Base-by-base conservation (phyloP, 73 alveolate genomes). In the Paramecium octaurelia region DNA sequence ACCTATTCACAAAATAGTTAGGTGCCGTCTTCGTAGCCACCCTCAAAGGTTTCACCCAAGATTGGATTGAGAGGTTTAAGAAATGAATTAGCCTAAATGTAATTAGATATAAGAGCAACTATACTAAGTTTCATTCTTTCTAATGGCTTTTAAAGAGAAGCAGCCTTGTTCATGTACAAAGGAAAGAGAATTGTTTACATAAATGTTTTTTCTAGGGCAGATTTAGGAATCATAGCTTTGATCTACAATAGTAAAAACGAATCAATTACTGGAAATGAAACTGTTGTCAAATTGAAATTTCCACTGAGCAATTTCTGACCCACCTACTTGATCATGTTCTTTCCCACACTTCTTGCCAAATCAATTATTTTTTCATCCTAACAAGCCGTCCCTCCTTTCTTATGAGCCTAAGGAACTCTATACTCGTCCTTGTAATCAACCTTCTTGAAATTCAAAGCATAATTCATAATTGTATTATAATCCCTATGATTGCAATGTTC, bases 1-100 rank as follows among this genome's bases (percentile, higher is more conserved):
- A 64, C 84, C 83, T 98, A 99, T 95, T 98, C 99, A 14, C 98
- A 97, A 93, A 97, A 98, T 1, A 98, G 69, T 96, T 93, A 89
- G 0, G 99, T 97, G 6, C 99, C 99, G 96, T 98, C 99, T 27
- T 97, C 96, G 88, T 95, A 98, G n/a, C 93, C 93, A 0, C 99
- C 99, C 92, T 98, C 97, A 76, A 95, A 97, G 8, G 99, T 98
- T 92, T 98, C 99, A 42, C 99, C 99, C n/a, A 98, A 88, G 44
- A 95, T 96, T 0, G 99, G 99, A 93, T 98, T 98, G 92, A 98
- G 97, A 8, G 99, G 99, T 73, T 98, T 98, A 12, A 86, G 92
- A 44, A 89, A 92, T 8, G 91, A 44, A 34, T 71, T 91, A 29
- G 95, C 96, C 24, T 95, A 87, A 46, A 93, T 92, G 75, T 94